Evolutionary conservation across 805 yeast genomes (phyloP).

Genomic region (Metschnikowia cerradonensis): DNA sequence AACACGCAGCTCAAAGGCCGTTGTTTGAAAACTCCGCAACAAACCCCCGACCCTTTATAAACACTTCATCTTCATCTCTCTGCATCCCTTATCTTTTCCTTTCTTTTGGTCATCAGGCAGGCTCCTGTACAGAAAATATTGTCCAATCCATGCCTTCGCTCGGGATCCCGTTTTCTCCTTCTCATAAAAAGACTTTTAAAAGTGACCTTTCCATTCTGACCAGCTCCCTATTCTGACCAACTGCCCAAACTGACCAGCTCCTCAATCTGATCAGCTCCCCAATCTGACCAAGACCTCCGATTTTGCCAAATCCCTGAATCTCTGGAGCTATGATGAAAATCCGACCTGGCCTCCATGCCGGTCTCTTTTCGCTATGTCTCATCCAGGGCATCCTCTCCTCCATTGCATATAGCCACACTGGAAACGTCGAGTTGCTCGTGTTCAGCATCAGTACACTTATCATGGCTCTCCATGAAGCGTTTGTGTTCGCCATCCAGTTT

Average conservation of each 20-base stretch:
- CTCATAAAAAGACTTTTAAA: too few relatives aligned
- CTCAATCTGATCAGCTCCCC: background rate
- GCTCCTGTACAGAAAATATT: background rate
- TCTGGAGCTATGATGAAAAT: background rate
- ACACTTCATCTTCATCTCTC: conserved; percentile 8
- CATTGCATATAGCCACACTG: conserved; percentile 5
- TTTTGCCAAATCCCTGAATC: background rate
- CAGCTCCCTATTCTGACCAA: background rate
- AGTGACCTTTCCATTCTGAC: background rate
- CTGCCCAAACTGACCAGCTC: background rate
- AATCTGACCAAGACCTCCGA: background rate
- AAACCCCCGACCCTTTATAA: background rate
- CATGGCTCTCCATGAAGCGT: background rate
- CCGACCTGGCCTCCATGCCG: conserved; percentile 5
- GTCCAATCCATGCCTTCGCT: too few relatives aligned
- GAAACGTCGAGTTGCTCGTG: background rate
- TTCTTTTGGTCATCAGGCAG: background rate
- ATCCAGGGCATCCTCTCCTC: conserved; percentile 12
- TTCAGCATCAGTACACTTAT: background rate
- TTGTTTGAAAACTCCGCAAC: background rate
- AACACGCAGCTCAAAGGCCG: conserved; percentile 5
- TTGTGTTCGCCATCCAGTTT: background rate
- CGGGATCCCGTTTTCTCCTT: too few relatives aligned
- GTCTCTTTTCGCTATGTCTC: conserved; percentile 10
- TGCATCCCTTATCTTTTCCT: background rate